Evolutionary conservation across 192 early-diverging fungal genomes (phyloP).

Genomic region (Cladochytrium replicatum): DNA sequence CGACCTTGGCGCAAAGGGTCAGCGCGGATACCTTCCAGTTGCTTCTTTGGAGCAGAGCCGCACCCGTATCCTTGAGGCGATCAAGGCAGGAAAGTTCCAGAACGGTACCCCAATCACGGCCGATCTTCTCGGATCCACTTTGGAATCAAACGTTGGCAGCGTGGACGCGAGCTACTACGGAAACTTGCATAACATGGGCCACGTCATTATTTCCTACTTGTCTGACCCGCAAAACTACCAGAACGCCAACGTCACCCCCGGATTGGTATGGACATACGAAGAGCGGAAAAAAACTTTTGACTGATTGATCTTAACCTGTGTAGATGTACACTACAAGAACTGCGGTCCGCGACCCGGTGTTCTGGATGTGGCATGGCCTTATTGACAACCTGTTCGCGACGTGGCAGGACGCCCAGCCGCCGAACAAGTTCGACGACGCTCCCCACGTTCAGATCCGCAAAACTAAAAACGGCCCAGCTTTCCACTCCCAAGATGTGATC

Average conservation of each 20-base stretch:
- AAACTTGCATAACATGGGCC: slow-evolving; percentile 16
- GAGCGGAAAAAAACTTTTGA: too few species aligned
- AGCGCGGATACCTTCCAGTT: slow-evolving; percentile 4
- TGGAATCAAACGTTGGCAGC: slow-evolving; percentile 5
- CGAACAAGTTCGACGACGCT: slow-evolving; percentile 9
- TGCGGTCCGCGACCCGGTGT: slow-evolving; percentile 15
- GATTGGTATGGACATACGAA: too few species aligned
- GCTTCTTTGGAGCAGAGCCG: not conserved
- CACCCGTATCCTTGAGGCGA: slow-evolving; percentile 1
- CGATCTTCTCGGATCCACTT: slow-evolving; percentile 3
- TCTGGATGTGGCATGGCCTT: slow-evolving; percentile 9
- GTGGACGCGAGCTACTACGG: not conserved
- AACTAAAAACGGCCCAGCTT: not conserved
- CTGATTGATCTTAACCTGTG: too few species aligned
- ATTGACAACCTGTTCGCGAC: slow-evolving; percentile 7
- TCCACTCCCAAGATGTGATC: slow-evolving; percentile 1
- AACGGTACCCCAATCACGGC: slow-evolving; percentile 8
- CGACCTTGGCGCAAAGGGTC: slow-evolving; percentile 4
- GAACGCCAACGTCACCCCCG: slow-evolving; percentile 5
- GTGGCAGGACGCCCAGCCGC: slow-evolving; percentile 9
- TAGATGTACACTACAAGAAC: slow-evolving; percentile 14
- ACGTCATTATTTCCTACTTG: slow-evolving; percentile 9
- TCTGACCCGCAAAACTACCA: slow-evolving; percentile 6
- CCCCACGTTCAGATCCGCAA: slow-evolving; percentile 8
- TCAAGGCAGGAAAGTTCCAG: slow-evolving; percentile 7